Evolutionary conservation across 2,329 filamentous ascomycete species (phyloP).

Genomic region (Sporothrix brasiliensis): DNA sequence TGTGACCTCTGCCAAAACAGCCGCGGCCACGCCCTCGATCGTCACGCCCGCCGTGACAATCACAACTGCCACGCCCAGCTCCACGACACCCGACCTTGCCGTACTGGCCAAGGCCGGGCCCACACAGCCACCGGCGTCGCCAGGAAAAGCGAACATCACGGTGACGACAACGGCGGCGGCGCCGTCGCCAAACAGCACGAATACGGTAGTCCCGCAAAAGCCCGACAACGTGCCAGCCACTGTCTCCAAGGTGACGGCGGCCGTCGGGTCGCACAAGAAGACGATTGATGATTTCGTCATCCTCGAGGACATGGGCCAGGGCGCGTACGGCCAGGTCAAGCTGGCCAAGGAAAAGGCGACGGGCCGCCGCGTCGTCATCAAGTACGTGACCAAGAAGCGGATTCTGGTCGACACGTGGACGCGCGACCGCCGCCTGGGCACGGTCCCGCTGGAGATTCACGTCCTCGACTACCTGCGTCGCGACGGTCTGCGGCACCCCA

Average conservation of each 20-base stretch:
- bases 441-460: constrained; percentile 94
- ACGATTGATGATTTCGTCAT: constrained; percentile 88
- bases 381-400: constrained; percentile 95
- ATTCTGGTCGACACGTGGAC: constrained; percentile 99
- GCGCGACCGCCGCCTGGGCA: constrained; percentile 86
- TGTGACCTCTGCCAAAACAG: constrained; percentile 39
- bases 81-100: not conserved
- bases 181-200: not conserved
- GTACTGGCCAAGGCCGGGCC: constrained; percentile 9
- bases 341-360: constrained; percentile 82
- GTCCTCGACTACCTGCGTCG: constrained; percentile 89
- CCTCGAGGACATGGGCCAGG: constrained; percentile 97
- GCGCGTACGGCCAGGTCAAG: constrained; percentile 97
- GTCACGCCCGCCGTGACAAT: not conserved
- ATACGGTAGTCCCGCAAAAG: not conserved
- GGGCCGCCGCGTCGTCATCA: constrained; percentile 85
- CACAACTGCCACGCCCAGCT: constrained; percentile 30
- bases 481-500: constrained; percentile 67
- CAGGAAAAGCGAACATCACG: not conserved
- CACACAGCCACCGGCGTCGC: not conserved
- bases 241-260: constrained; percentile 35
- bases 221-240: constrained; percentile 25
- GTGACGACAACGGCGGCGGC: not conserved
- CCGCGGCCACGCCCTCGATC: constrained; percentile 28
- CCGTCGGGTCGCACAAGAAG: constrained; percentile 63